Evolutionary conservation across 345 rosid genomes (phyloP).

Genomic region (Salix exigua): DNA sequence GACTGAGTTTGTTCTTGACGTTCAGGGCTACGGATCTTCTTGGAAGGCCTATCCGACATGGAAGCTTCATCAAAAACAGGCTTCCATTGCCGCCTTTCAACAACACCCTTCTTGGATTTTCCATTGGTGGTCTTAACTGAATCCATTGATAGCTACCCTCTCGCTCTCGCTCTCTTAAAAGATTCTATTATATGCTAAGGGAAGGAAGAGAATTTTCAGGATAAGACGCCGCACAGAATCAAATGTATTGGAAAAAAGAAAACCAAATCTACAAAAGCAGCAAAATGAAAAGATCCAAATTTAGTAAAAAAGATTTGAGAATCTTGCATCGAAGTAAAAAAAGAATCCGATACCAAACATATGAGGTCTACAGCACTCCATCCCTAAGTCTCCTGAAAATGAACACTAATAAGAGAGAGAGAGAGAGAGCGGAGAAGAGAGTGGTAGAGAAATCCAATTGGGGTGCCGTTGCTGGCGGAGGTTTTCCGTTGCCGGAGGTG

Average conservation of each 20-base stretch:
- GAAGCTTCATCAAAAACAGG: constrained; percentile 55
- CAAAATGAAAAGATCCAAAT: constrained; percentile 28
- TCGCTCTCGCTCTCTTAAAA: constrained; percentile 35
- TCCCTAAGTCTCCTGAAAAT: background rate
- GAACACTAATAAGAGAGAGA: constrained; percentile 3
- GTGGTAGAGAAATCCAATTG: constrained; percentile 1
- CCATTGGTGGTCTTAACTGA: constrained; percentile 42
- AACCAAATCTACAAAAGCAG: background rate
- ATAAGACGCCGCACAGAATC: constrained; percentile 24
- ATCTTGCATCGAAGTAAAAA: constrained; percentile 29
- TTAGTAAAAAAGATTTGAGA: constrained; percentile 25
- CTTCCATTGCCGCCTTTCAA: constrained; percentile 48
- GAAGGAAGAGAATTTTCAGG: constrained; percentile 7
- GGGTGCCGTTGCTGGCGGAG: background rate
- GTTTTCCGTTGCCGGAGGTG: background rate
- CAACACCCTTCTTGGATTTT: constrained; percentile 42
- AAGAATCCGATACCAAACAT: constrained; percentile 44
- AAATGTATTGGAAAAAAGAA: constrained; percentile 13
- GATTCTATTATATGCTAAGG: background rate
- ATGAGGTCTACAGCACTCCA: constrained; percentile 28
- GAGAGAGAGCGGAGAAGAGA: constrained; percentile 26
- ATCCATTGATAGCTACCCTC: constrained; percentile 30
- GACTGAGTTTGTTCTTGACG: constrained; percentile 34
- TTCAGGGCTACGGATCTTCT: constrained; percentile 62
- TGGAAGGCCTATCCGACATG: constrained; percentile 49